Evolutionary conservation across 306 rosid species (phyloP).

Genomic region (Gastrolobium bilobum): DNA sequence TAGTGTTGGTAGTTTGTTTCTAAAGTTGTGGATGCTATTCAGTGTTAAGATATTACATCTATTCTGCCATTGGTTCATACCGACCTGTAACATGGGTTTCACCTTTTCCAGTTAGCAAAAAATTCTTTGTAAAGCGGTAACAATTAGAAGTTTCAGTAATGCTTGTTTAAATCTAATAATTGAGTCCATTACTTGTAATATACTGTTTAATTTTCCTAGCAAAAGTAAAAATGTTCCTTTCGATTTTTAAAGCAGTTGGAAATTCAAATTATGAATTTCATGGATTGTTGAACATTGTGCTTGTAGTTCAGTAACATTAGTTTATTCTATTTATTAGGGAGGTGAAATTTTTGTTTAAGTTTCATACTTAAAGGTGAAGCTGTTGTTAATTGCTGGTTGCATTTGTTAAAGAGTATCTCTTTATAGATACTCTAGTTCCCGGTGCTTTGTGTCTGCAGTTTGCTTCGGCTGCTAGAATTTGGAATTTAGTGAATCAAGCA

Average conservation of each 20-base stretch:
- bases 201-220: background rate
- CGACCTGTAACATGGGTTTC: background rate
- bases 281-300: background rate
- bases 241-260: background rate
- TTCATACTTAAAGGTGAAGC: slow-evolving; percentile 21
- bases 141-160: background rate
- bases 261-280: background rate
- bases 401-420: background rate
- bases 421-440: background rate
- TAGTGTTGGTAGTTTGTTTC: background rate
- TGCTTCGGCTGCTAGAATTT: background rate
- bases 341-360: background rate
- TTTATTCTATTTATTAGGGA: background rate
- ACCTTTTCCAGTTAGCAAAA: background rate
- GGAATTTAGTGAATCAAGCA: background rate
- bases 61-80: background rate
- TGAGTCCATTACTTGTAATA: background rate
- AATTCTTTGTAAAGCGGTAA: background rate
- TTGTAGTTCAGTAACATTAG: background rate
- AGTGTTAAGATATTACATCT: background rate
- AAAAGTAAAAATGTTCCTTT: background rate
- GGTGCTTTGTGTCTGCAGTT: background rate
- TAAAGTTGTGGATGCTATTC: slow-evolving; percentile 6
- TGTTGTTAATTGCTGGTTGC: background rate
- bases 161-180: background rate